These are phyloP conservation scores for Datisca glomerata DNA, from an alignment of 306 rosid species.

Conservation along the genomic window DNA sequence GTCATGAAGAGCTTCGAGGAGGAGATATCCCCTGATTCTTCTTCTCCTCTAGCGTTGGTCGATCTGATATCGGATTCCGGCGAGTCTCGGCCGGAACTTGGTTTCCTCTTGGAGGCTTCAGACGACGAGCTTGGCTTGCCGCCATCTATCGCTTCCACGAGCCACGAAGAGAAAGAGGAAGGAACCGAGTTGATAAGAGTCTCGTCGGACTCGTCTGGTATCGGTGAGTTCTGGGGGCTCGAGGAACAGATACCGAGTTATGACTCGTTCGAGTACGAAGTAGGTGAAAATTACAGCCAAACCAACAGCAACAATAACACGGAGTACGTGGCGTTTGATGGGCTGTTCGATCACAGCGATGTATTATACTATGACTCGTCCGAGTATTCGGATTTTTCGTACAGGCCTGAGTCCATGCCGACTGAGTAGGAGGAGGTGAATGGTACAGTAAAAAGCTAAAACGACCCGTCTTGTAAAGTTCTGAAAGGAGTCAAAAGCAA, in stretches of 20 bases:
- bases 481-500: too few species aligned
- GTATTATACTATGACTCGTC: slow-evolving; percentile 36
- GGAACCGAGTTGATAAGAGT: slow-evolving; percentile 32
- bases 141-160: slow-evolving; percentile 25
- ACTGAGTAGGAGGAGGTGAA: slow-evolving; percentile 23
- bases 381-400: slow-evolving; percentile 37
- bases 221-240: slow-evolving; percentile 59
- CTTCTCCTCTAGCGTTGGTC: slow-evolving; percentile 16
- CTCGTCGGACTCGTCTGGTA: slow-evolving; percentile 45
- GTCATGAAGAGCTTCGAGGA: slow-evolving; percentile 3
- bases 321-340: slow-evolving; percentile 52
- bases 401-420: slow-evolving; percentile 56
- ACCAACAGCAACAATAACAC: background rate
- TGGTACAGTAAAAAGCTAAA: too few species aligned
- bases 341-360: slow-evolving; percentile 58
- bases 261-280: slow-evolving; percentile 51
- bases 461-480: too few species aligned
- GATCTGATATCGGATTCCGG: slow-evolving; percentile 42
- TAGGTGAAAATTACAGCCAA: slow-evolving; percentile 9
- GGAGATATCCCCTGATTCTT: slow-evolving; percentile 8
- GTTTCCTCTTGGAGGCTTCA: slow-evolving; percentile 65
- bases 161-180: slow-evolving; percentile 14
- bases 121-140: slow-evolving; percentile 87
- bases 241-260: slow-evolving; percentile 51
- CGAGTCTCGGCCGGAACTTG: slow-evolving; percentile 57